Percentiles rank a stretch among this genome's conserved stretches.
phyloP scores from a whole-genome alignment of 2,329 filamentous ascomycete species.

The Leptographium wingfieldii region DNA sequence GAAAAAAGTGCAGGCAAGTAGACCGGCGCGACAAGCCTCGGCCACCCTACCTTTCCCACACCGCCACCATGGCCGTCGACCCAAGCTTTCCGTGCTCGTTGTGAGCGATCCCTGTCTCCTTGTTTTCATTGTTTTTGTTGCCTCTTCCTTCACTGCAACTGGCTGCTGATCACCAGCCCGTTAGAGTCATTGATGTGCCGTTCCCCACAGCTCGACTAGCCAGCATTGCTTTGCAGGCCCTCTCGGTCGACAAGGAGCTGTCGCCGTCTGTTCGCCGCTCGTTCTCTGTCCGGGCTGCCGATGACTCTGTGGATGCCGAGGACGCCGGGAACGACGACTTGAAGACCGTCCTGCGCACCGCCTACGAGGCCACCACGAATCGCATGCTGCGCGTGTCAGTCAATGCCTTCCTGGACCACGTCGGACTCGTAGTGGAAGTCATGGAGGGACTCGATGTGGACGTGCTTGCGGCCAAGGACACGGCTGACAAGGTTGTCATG shows the following conservation, averaged over 20 bases:
- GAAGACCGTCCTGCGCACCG: slow-evolving; percentile 47
- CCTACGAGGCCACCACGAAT: slow-evolving; percentile 83
- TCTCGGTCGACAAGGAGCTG: slow-evolving; percentile 79
- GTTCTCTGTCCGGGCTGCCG: slow-evolving; percentile 35
- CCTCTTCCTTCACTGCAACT: neutral
- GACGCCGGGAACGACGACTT: slow-evolving; percentile 5
- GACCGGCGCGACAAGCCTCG: neutral
- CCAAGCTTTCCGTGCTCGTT: slow-evolving; percentile 49
- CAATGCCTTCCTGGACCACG: slow-evolving; percentile 89
- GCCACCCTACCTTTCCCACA: neutral
- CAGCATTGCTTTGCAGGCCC: slow-evolving; percentile 56
- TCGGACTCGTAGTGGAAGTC: slow-evolving; percentile 72
- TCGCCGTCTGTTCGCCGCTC: slow-evolving; percentile 68
- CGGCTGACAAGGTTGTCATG: neutral
- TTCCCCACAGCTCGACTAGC: slow-evolving; percentile 73
- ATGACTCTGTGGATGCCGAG: neutral
- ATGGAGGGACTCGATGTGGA: slow-evolving; percentile 87
- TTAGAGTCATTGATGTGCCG: slow-evolving; percentile 58
- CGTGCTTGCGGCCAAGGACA: slow-evolving; percentile 38
- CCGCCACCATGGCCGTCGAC: slow-evolving; percentile 20
- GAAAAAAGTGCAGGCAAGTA: neutral
- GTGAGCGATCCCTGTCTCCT: slow-evolving; percentile 30
- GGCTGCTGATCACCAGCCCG: neutral
- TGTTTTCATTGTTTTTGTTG: slow-evolving; percentile 15
- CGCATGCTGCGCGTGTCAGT: slow-evolving; percentile 93